Conservation (phyloP, 2,329 filamentous ascomycete genomes). For the Apiospora pterosperma region DNA sequence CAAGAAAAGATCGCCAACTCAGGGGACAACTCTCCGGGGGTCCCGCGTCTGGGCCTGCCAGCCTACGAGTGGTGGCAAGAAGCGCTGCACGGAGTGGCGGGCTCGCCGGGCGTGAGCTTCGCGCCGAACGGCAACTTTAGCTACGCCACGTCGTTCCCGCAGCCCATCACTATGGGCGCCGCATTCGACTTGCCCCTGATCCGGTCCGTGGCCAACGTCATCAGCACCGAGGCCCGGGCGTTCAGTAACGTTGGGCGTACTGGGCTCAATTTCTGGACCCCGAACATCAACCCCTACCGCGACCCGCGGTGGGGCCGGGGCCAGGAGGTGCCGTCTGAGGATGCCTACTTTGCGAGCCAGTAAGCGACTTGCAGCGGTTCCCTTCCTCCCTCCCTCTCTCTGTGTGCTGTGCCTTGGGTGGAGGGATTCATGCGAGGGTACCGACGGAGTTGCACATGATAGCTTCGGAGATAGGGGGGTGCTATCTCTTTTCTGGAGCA, state of each 20-base stretch:
- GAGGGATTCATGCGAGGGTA: too few relatives aligned
- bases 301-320: conserved; percentile 25
- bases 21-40: conserved; percentile 31
- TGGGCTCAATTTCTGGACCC: conserved; percentile 25
- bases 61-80: conserved; percentile 61
- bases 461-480: too few relatives aligned
- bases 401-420: too few relatives aligned
- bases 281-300: conserved; percentile 26
- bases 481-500: too few relatives aligned
- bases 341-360: conserved; percentile 36
- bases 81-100: conserved; percentile 59
- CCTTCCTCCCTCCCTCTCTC: neutral
- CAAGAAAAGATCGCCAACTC: neutral
- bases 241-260: conserved; percentile 27
- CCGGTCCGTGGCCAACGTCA: conserved; percentile 18
- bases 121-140: conserved; percentile 19
- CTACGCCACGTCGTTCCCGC: conserved; percentile 28
- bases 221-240: conserved; percentile 29
- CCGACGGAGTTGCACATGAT: too few relatives aligned
- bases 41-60: conserved; percentile 52
- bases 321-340: conserved; percentile 25
- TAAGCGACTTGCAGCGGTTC: neutral
- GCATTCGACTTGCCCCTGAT: conserved; percentile 30
- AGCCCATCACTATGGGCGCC: conserved; percentile 27
- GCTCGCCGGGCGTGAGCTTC: conserved; percentile 40